Evolutionary conservation across 2,329 filamentous ascomycete genomes (phyloP).

Genomic region (Alternaria triticimaculans): DNA sequence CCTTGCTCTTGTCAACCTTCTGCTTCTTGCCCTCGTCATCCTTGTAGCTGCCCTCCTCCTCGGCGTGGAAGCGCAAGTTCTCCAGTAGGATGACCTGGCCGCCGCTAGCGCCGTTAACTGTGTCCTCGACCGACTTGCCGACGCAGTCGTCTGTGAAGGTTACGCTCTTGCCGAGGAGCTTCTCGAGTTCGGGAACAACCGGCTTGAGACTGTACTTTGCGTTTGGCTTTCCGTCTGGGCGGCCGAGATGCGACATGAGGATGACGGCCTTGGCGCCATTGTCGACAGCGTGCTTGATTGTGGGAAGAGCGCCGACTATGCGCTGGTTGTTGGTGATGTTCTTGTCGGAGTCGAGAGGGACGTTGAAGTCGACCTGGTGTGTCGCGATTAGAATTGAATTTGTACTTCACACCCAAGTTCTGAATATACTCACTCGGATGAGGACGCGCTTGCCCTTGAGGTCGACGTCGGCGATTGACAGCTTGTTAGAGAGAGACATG

Average conservation of each 20-base stretch:
- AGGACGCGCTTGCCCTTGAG: slow-evolving; percentile 98
- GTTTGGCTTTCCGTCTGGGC: slow-evolving; percentile 88
- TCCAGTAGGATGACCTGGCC: slow-evolving; percentile 91
- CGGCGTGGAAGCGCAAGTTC: slow-evolving; percentile 97
- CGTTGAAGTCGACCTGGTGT: slow-evolving; percentile 96
- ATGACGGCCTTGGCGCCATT: slow-evolving; percentile 90
- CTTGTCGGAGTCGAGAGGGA: slow-evolving; percentile 90
- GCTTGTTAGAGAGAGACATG: slow-evolving; percentile 99
- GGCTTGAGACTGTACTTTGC: slow-evolving; percentile 94
- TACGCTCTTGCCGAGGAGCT: slow-evolving; percentile 83
- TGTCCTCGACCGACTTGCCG: slow-evolving; percentile 86
- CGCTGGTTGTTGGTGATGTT: slow-evolving; percentile 98
- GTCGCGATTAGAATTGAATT: slow-evolving; percentile 14
- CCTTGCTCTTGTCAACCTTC: slow-evolving; percentile 94
- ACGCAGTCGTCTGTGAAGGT: slow-evolving; percentile 91
- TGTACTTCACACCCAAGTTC: slow-evolving; percentile 17
- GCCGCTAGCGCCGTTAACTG: slow-evolving; percentile 79
- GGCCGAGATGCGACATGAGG: slow-evolving; percentile 98
- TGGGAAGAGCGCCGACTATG: slow-evolving; percentile 93
- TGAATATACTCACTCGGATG: slow-evolving; percentile 76
- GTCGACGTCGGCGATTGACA: slow-evolving; percentile 94
- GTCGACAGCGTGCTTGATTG: slow-evolving; percentile 92
- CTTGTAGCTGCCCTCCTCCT: slow-evolving; percentile 97
- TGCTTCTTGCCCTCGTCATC: slow-evolving; percentile 94
- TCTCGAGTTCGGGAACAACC: slow-evolving; percentile 89